These are phyloP conservation scores for Colletotrichum costaricense DNA, from an alignment of 2,329 filamentous ascomycete species.

Conservation along the genomic window DNA sequence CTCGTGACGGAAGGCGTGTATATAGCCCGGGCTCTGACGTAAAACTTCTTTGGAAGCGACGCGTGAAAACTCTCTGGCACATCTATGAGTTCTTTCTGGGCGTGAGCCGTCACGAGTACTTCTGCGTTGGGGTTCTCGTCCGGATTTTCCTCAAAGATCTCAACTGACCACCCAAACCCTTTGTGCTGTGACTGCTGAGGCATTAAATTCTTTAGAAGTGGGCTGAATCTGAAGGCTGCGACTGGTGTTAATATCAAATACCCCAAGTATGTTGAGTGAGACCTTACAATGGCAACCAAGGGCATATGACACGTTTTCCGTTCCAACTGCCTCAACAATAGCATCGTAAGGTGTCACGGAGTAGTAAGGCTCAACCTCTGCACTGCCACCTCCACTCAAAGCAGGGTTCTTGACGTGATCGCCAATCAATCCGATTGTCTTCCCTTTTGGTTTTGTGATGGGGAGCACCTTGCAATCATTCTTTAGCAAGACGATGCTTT, in stretches of 20 bases:
- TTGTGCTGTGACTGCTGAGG: background rate
- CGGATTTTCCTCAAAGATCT: slow-evolving; percentile 32
- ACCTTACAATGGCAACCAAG: slow-evolving; percentile 66
- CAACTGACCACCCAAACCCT: slow-evolving; percentile 32
- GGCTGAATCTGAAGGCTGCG: slow-evolving; percentile 34
- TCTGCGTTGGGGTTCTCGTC: slow-evolving; percentile 9
- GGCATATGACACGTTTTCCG: slow-evolving; percentile 56
- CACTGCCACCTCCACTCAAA: slow-evolving; percentile 69
- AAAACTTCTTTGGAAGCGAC: slow-evolving; percentile 30
- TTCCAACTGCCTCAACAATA: slow-evolving; percentile 57
- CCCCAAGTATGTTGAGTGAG: rapidly evolving
- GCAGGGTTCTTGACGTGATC: slow-evolving; percentile 40
- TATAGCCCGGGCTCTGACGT: slow-evolving; percentile 27
- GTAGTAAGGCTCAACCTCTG: slow-evolving; percentile 69
- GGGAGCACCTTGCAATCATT: slow-evolving; percentile 75
- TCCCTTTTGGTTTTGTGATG: slow-evolving; percentile 66
- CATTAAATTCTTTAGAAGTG: slow-evolving; percentile 20
- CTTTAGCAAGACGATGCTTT: slow-evolving; percentile 80
- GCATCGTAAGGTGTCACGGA: slow-evolving; percentile 79
- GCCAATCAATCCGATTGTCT: slow-evolving; percentile 43
- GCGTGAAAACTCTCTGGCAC: slow-evolving; percentile 33
- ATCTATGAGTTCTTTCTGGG: slow-evolving; percentile 35
- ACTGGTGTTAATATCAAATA: background rate
- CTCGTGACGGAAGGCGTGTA: slow-evolving; percentile 17
- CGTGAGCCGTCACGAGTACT: slow-evolving; percentile 11